Evolutionary conservation across 768 basidiomycete genomes (phyloP).

Genomic region (Tricholoma bakamatsutake): DNA sequence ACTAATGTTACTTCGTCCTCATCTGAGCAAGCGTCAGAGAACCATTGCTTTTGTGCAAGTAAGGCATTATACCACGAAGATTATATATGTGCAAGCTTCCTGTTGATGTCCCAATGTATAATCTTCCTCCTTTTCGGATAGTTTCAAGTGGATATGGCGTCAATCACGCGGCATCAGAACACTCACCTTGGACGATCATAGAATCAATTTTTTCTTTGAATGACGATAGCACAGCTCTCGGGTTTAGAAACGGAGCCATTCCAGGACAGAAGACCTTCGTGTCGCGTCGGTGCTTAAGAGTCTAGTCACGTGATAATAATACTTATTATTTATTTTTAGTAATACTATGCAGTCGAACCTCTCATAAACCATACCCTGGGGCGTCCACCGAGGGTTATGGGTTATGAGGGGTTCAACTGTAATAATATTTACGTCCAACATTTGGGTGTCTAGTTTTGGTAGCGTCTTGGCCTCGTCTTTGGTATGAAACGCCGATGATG

Average conservation of each 20-base stretch:
- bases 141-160: not conserved
- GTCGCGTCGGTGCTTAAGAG: too few relatives aligned
- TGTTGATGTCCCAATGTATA: slow-evolving; percentile 58
- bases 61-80: slow-evolving; percentile 28
- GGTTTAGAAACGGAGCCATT: slow-evolving; percentile 29
- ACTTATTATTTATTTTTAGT: too few relatives aligned
- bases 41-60: not conserved
- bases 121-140: slow-evolving; percentile 39
- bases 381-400: too few relatives aligned
- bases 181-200: slow-evolving; percentile 34
- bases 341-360: too few relatives aligned
- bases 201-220: slow-evolving; percentile 44
- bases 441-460: too few relatives aligned
- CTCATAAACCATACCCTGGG: too few relatives aligned
- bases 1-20: slow-evolving; percentile 37
- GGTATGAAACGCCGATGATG: not conserved
- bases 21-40: slow-evolving; percentile 14
- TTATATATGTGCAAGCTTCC: slow-evolving; percentile 55
- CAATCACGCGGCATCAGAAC: not conserved
- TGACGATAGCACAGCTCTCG: slow-evolving; percentile 25
- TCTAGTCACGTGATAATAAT: not conserved
- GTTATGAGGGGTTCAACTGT: too few relatives aligned
- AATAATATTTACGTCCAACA: too few relatives aligned
- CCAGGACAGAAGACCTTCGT: not conserved
- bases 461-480: too few relatives aligned